Evolutionary conservation across 169 alveolate genomes (phyloP).

Genomic region (Cryptosporidium felis): DNA sequence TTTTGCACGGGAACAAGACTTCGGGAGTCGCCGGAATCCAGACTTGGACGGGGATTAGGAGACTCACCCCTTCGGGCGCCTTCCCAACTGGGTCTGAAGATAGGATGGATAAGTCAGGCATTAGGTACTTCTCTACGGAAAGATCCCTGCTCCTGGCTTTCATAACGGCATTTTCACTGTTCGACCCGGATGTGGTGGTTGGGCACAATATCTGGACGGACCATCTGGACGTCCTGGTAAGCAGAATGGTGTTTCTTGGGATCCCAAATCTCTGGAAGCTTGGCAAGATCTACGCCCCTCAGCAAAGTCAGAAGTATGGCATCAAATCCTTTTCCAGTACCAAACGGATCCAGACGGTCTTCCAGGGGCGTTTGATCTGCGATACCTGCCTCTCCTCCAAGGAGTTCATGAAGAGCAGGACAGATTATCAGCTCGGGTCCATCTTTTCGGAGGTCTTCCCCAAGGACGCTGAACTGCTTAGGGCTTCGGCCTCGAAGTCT

Average conservation of each 20-base stretch:
- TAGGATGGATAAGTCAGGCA: conserved; percentile 55
- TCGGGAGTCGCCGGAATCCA: not conserved
- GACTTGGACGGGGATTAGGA: conserved; percentile 56
- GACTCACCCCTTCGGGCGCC: not conserved
- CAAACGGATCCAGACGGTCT: conserved; percentile 54
- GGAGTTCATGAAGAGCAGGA: conserved; percentile 72
- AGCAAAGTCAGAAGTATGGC: conserved; percentile 2
- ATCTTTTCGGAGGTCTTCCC: conserved; percentile 67
- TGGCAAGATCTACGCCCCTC: not conserved
- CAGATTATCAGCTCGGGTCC: conserved; percentile 72
- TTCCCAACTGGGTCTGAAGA: conserved; percentile 64
- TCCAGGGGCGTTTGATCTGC: conserved; percentile 76
- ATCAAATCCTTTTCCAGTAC: conserved; percentile 25
- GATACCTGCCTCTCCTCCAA: conserved; percentile 76
- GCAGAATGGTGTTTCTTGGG: conserved; percentile 72
- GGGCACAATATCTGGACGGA: conserved; percentile 77
- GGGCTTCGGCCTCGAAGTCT: not conserved
- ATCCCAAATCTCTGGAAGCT: conserved; percentile 43
- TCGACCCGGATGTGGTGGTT: conserved; percentile 79
- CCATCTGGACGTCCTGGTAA: conserved; percentile 73
- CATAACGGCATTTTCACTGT: conserved; percentile 5
- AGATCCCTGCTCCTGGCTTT: conserved; percentile 50
- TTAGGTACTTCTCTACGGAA: conserved; percentile 38
- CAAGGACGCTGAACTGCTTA: not conserved
- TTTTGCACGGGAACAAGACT: not conserved